Conservation (phyloP, 176 grass and related monocot species). For the Stipa capillata region DNA sequence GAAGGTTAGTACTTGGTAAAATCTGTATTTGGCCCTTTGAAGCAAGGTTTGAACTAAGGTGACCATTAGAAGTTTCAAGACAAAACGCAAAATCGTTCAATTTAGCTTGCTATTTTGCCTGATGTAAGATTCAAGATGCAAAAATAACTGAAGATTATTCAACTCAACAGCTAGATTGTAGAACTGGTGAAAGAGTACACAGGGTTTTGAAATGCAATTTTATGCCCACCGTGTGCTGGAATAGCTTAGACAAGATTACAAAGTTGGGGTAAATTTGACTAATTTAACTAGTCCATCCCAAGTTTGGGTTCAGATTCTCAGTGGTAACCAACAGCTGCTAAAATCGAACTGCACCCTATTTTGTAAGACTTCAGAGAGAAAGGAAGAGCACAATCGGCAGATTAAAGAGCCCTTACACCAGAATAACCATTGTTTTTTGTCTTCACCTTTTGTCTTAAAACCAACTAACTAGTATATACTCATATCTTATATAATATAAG, state of each 20-base stretch:
- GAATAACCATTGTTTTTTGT: background rate
- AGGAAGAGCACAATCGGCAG: background rate
- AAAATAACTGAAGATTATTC: background rate
- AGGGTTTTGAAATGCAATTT: background rate
- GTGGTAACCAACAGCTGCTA: background rate
- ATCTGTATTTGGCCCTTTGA: background rate
- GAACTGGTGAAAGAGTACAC: slow-evolving; percentile 2
- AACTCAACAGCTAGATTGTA: background rate
- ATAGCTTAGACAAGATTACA: background rate
- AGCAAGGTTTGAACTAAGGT: background rate
- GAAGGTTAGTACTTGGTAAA: slow-evolving; percentile 51
- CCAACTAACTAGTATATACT: background rate
- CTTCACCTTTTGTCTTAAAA: slow-evolving; percentile 1
- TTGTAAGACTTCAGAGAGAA: background rate
- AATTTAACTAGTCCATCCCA: background rate
- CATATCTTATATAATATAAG: background rate
- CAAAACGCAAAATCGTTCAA: background rate
- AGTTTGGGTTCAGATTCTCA: background rate
- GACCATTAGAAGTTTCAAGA: background rate
- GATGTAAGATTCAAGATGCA: background rate
- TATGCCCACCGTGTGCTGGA: background rate
- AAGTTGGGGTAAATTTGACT: background rate
- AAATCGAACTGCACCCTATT: background rate
- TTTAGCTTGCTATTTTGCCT: background rate
- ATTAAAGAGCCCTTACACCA: background rate